Percentiles rank a stretch among this genome's conserved stretches.
These are phyloP conservation scores for Pythium pyrilobum DNA, from an alignment of 352 stramenopile genomes.

Conservation along the genomic window DNA sequence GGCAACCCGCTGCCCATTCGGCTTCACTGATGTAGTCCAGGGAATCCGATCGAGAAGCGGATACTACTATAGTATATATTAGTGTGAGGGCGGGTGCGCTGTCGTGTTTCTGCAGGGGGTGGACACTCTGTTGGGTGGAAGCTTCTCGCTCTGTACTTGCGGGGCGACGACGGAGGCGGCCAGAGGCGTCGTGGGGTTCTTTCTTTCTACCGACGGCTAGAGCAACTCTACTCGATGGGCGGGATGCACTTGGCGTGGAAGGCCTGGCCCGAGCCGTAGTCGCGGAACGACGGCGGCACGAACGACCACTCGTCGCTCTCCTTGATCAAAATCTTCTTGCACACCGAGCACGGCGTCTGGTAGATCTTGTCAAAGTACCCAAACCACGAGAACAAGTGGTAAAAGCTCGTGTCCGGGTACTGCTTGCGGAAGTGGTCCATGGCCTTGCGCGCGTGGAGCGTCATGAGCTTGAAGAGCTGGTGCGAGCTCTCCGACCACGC, in stretches of 20 bases:
- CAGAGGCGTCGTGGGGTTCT: too few relatives aligned
- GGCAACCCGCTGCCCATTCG: constrained; percentile 67
- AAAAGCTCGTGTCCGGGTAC: constrained; percentile 82
- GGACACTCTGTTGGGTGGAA: too few relatives aligned
- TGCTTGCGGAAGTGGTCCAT: constrained; percentile 82
- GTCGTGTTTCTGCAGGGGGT: too few relatives aligned
- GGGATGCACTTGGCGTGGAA: constrained; percentile 83
- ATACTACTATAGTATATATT: too few relatives aligned
- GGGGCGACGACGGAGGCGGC: too few relatives aligned
- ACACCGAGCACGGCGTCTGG: constrained; percentile 77
- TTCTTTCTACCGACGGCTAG: too few relatives aligned
- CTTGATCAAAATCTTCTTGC: constrained; percentile 83
- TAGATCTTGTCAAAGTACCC: constrained; percentile 88
- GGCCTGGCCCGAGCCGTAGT: constrained; percentile 75
- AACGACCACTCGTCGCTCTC: constrained; percentile 78
- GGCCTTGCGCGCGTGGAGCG: constrained; percentile 69
- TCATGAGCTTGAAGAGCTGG: constrained; percentile 73
- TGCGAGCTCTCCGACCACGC: constrained; percentile 81
- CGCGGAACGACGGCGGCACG: constrained; percentile 78
- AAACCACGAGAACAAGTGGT: constrained; percentile 83
- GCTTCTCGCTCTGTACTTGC: too few relatives aligned
- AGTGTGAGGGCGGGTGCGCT: too few relatives aligned
- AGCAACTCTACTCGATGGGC: constrained; percentile 26
- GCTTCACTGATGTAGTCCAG: constrained; percentile 35
- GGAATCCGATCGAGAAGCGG: too few relatives aligned